phyloP scores from a whole-genome alignment of 176 grass and related monocot genomes.

The Olyra latifolia region DNA sequence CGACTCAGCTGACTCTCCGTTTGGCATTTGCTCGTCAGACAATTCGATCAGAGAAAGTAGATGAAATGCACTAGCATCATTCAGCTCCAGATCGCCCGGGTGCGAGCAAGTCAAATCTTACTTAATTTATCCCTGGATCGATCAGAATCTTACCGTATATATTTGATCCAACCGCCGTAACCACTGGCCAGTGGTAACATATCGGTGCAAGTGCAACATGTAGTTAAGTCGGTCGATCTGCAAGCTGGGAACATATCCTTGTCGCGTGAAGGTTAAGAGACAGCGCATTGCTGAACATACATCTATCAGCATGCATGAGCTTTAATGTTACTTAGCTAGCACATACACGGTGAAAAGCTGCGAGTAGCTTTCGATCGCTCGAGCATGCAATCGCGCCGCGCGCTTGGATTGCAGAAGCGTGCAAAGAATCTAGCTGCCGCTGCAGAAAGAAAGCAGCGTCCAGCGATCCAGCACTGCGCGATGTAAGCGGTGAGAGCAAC shows the following conservation, averaged over 20 bases:
- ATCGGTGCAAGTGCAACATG: not conserved
- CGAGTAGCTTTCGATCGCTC: conserved; percentile 3
- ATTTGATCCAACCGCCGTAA: no score
- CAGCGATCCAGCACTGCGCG: not conserved
- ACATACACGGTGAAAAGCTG: conserved; percentile 12
- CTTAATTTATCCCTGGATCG: not conserved
- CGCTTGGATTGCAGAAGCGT: not conserved
- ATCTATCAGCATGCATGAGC: not conserved
- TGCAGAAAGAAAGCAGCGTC: not conserved
- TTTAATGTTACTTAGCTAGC: not conserved
- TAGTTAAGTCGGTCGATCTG: not conserved
- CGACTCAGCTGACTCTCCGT: not conserved
- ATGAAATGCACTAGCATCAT: not conserved
- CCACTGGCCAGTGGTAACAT: no score
- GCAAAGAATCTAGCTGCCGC: conserved; percentile 14
- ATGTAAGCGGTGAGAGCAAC: not conserved
- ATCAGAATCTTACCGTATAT: no score
- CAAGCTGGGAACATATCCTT: not conserved
- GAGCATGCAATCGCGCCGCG: not conserved
- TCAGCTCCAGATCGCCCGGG: not conserved
- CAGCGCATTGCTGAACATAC: not conserved
- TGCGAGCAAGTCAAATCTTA: not conserved
- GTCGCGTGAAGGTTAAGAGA: not conserved
- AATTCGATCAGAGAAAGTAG: not conserved
- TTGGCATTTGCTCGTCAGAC: not conserved